Base-by-base conservation (phyloP, 768 basidiomycete genomes). In the Boletus subcaerulescens region DNA sequence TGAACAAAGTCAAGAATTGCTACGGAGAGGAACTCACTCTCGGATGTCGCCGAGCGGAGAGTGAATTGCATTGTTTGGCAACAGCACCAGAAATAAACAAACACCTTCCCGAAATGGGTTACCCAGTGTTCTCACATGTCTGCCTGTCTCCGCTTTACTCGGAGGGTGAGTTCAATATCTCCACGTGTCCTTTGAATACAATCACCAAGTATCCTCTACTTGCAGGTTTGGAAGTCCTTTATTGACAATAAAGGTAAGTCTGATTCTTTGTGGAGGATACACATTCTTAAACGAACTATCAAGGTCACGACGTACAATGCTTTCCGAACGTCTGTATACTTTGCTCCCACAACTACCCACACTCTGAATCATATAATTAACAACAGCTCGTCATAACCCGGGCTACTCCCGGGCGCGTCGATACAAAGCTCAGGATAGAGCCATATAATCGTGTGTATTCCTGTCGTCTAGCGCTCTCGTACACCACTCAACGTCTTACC, bases 221-320 rank as follows among this genome's bases (percentile, higher is more conserved):
- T 26, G 20, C 39, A 65, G 89, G 90, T 92, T 50, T 92, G 90
- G 91, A 80, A 83, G 64, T 89, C 87, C 6, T 92, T 93, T 65
- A 58, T 91, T 3, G 82, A 85, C 43, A 88, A 84, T 60, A 79
- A 84, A 77, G 90, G 89, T 86, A 32, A 13, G 73, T 54, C 31
- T 22, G 14, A 4, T n/a, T 2, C 1, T 26, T n/a, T 17, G 14
- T 13, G 6, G 0, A 9, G 4, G 0, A 29, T 31, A 3, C 38
- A 33, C 14, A 33, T n/a, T 48, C 53, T 46, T 60, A 5, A 65
- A 39, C 24, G 38, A 50, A 9, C 29, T 40, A 55, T 33, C 45
- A 66, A 91, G 90, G 91, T 6, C 91, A 93, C 65, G 91, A 92
- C 64, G 77, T 80, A 18, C 82, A 81, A 53, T 91, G 91, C 64